phyloP scores from a whole-genome alignment of 192 early-diverging fungal species.

The Martensiomyces pterosporus region DNA sequence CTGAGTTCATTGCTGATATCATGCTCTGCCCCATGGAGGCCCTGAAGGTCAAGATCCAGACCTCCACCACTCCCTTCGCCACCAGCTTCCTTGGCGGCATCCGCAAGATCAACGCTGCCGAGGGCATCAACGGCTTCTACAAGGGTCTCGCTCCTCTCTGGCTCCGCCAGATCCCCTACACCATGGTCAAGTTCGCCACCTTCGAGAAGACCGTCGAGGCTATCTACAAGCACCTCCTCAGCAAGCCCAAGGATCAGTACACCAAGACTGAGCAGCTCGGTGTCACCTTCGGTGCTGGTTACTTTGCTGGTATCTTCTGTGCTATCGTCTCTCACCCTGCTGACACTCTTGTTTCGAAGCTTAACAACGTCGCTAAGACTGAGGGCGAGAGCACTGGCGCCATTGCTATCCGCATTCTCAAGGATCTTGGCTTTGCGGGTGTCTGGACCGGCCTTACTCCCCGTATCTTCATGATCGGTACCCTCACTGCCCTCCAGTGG shows the following conservation, averaged over 20 bases:
- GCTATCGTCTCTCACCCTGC: constrained; percentile 90
- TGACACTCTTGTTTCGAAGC: constrained; percentile 74
- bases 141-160: constrained; percentile 70
- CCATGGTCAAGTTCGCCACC: constrained; percentile 80
- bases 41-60: constrained; percentile 84
- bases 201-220: constrained; percentile 74
- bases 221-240: constrained; percentile 60
- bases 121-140: constrained; percentile 69
- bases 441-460: constrained; percentile 78
- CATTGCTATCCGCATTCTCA: constrained; percentile 49
- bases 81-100: constrained; percentile 61
- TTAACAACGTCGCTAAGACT: constrained; percentile 57
- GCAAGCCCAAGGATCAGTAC: constrained; percentile 67
- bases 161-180: constrained; percentile 82
- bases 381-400: constrained; percentile 55
- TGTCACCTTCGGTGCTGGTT: constrained; percentile 79
- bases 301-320: constrained; percentile 83
- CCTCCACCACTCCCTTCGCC: constrained; percentile 71
- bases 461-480: constrained; percentile 91
- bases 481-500: constrained; percentile 84
- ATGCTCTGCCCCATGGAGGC: constrained; percentile 83
- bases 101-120: constrained; percentile 53
- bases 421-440: constrained; percentile 61
- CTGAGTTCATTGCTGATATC: constrained; percentile 79
- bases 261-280: constrained; percentile 68